A percentile compares a stretch with the other conserved stretches of the same genome.
Evolutionary conservation across 176 grass and related monocot species (phyloP).

Genomic region (Carex littledalei): DNA sequence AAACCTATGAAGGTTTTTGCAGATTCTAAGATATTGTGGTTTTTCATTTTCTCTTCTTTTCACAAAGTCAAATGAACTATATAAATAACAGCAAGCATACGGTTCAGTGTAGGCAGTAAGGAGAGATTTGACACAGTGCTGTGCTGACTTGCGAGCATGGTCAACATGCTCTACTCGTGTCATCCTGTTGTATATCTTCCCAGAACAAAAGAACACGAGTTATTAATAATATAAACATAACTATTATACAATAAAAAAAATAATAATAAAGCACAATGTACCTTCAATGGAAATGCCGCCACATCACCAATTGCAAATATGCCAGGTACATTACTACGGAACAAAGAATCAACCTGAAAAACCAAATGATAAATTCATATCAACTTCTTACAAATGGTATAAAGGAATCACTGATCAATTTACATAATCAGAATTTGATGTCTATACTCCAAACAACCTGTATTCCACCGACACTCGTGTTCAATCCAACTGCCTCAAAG

Average conservation of each 20-base stretch:
- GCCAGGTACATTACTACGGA: constrained; percentile 66
- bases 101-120: constrained; percentile 78
- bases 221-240: background rate
- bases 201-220: background rate
- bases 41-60: background rate
- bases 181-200: constrained; percentile 49
- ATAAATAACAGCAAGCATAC: constrained; percentile 38
- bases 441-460: constrained; percentile 51
- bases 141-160: constrained; percentile 92
- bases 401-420: background rate
- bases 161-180: constrained; percentile 95
- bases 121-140: constrained; percentile 78
- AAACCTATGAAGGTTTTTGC: background rate
- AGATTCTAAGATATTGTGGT: background rate
- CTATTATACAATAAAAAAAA: background rate
- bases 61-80: background rate
- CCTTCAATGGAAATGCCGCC: constrained; percentile 91
- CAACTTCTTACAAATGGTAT: background rate
- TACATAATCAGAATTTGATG: background rate
- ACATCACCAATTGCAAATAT: constrained; percentile 98
- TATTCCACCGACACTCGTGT: constrained; percentile 79
- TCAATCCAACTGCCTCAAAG: constrained; percentile 72
- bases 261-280: constrained; percentile 14
- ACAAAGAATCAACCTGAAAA: constrained; percentile 84
- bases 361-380: background rate